Evolutionary conservation across 2,329 filamentous ascomycete species (phyloP).

Genomic region (Fusarium sp.): DNA sequence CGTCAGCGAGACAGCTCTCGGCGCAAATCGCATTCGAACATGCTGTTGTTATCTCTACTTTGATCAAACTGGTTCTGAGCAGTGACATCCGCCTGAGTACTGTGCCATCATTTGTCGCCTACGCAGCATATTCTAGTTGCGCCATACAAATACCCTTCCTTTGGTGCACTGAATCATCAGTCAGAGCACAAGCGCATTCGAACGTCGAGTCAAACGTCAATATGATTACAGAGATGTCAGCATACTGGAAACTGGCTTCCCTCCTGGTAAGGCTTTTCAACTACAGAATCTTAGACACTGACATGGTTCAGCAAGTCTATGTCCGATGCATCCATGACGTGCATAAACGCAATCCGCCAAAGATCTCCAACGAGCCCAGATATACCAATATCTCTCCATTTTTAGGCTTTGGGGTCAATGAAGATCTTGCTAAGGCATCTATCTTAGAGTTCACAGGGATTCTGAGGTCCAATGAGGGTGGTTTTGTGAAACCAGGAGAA

Average conservation of each 20-base stretch:
- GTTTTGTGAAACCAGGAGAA: background rate
- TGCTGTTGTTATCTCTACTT: accelerated
- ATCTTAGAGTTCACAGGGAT: background rate
- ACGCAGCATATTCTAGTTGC: conserved; percentile 1
- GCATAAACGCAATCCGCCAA: background rate
- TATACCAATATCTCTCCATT: background rate
- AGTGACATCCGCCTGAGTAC: accelerated
- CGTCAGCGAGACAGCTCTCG: background rate
- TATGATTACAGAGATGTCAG: background rate
- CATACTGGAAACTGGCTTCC: background rate
- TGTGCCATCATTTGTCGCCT: conserved; percentile 8
- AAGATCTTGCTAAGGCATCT: background rate
- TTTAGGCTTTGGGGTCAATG: accelerated
- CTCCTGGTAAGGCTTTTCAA: background rate
- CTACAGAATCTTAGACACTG: accelerated
- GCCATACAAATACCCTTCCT: conserved; percentile 5
- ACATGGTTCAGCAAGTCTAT: background rate
- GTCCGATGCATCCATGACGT: background rate
- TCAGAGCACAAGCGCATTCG: accelerated
- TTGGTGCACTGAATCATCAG: background rate
- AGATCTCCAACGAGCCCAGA: background rate
- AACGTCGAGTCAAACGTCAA: background rate
- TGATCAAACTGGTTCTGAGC: accelerated
- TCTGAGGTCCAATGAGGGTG: background rate
- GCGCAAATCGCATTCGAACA: background rate